These are phyloP conservation scores for Zygosaccharomyces sapae DNA, from an alignment of 1,139 yeast genomes.

Conservation along the genomic window DNA sequence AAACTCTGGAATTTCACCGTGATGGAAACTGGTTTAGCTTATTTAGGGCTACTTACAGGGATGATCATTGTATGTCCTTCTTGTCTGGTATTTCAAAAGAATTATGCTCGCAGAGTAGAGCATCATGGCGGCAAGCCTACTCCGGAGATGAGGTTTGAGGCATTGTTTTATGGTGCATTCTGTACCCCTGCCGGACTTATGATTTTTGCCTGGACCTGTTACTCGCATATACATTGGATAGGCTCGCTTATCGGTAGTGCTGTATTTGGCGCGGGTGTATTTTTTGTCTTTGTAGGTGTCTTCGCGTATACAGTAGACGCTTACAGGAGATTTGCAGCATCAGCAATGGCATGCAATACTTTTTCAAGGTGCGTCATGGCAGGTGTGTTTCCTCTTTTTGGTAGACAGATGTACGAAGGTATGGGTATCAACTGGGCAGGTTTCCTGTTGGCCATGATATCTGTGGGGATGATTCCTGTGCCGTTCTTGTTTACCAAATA, in stretches of 20 bases:
- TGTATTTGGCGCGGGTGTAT: conserved; percentile 55
- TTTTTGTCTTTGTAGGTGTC: conserved; percentile 53
- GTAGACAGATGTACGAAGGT: conserved; percentile 50
- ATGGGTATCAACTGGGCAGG: conserved; percentile 66
- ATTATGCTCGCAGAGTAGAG: conserved; percentile 33
- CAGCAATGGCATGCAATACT: conserved; percentile 78
- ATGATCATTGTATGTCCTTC: conserved; percentile 39
- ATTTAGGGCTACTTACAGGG: conserved; percentile 52
- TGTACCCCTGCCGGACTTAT: conserved; percentile 64
- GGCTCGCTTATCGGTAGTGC: conserved; percentile 64
- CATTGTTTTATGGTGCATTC: conserved; percentile 44
- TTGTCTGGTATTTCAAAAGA: conserved; percentile 36
- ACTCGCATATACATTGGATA: conserved; percentile 62
- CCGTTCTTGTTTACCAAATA: conserved; percentile 67
- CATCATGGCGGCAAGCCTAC: conserved; percentile 40
- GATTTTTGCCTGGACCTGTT: conserved; percentile 73
- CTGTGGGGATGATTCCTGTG: conserved; percentile 59
- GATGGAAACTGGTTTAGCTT: conserved; percentile 54
- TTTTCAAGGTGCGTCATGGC: conserved; percentile 65
- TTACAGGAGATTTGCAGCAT: conserved; percentile 62
- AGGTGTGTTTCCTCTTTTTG: conserved; percentile 73
- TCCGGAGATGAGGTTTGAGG: conserved; percentile 61
- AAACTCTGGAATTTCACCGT: conserved; percentile 45
- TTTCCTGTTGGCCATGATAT: conserved; percentile 51
- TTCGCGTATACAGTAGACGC: conserved; percentile 62